phyloP scores from a whole-genome alignment of 2,329 filamentous ascomycete genomes.

The Hortaea sp. region DNA sequence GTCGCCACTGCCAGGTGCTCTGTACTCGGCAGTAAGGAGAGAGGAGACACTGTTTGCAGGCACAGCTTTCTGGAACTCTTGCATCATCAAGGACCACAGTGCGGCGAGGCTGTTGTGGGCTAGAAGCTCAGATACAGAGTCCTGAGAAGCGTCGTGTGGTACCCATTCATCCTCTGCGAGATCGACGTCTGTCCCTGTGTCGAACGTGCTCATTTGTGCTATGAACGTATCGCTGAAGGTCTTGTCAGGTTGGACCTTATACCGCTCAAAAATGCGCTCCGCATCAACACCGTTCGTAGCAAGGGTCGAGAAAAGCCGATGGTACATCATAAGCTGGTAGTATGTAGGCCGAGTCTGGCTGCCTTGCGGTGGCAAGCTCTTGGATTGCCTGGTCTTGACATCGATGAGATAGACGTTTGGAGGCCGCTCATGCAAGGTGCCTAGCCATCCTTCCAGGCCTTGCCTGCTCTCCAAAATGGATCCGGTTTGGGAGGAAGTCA shows the following conservation, averaged over 20 bases:
- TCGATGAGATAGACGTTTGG: slow-evolving; percentile 64
- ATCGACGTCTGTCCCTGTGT: slow-evolving; percentile 46
- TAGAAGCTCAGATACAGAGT: slow-evolving; percentile 43
- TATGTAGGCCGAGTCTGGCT: slow-evolving; percentile 62
- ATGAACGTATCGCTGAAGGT: slow-evolving; percentile 73
- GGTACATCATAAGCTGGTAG: slow-evolving; percentile 85
- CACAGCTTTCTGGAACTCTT: slow-evolving; percentile 42
- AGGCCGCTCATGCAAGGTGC: slow-evolving; percentile 21
- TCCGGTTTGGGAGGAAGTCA: slow-evolving; percentile 12
- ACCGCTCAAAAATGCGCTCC: slow-evolving; percentile 57
- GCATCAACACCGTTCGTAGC: slow-evolving; percentile 63
- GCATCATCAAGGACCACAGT: slow-evolving; percentile 55
- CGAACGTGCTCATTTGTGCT: slow-evolving; percentile 58
- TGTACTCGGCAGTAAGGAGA: slow-evolving; percentile 49
- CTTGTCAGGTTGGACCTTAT: slow-evolving; percentile 54
- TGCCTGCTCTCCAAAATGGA: slow-evolving; percentile 6
- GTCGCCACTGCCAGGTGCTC: slow-evolving; percentile 35
- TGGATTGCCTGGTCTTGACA: slow-evolving; percentile 69
- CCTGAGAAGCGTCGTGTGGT: slow-evolving; percentile 28
- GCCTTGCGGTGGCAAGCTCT: slow-evolving; percentile 53
- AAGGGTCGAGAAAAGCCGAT: slow-evolving; percentile 69
- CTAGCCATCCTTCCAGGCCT: slow-evolving; percentile 5
- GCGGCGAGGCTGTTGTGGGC: slow-evolving; percentile 49
- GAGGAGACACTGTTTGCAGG: slow-evolving; percentile 34
- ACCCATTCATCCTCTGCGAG: slow-evolving; percentile 9